These are phyloP conservation scores for Meredithiella fracta DNA, from an alignment of 2,329 filamentous ascomycete genomes.

Conservation along the genomic window DNA sequence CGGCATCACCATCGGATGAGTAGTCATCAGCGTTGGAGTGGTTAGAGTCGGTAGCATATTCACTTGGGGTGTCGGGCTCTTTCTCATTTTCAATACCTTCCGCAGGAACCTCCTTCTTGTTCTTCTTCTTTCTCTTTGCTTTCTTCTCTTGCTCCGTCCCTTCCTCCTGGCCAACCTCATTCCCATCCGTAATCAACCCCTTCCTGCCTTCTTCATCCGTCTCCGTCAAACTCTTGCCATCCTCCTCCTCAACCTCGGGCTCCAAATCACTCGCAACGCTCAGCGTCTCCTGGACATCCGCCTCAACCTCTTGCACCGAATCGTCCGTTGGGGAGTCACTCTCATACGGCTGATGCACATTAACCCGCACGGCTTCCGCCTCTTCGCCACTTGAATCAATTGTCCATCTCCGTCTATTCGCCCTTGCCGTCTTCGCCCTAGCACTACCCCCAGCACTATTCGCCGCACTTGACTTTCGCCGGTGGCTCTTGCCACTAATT, in stretches of 20 bases:
- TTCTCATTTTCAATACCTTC: too few species aligned
- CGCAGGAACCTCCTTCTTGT: too few species aligned
- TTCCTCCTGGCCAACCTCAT: not conserved
- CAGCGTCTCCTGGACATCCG: not conserved
- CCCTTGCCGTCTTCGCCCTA: too few species aligned
- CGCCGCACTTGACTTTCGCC: not conserved
- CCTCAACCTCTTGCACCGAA: not conserved
- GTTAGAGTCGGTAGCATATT: too few species aligned
- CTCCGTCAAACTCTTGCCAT: not conserved
- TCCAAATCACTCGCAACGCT: not conserved
- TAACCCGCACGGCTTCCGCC: not conserved
- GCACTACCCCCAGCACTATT: not conserved
- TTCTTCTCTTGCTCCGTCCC: too few species aligned
- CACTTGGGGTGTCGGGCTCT: too few species aligned
- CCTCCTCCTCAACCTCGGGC: not conserved
- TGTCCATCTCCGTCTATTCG: not conserved
- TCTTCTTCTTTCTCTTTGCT: too few species aligned
- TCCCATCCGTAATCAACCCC: slow-evolving; percentile 1
- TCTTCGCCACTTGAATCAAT: not conserved
- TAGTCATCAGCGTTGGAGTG: too few species aligned
- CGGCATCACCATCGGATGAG: not conserved
- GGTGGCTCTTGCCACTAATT: not conserved
- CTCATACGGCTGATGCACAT: not conserved
- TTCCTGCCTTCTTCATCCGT: not conserved
- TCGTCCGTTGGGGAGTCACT: not conserved